Evolutionary conservation across 2,329 filamentous ascomycete species (phyloP).

Genomic region (Pseudogymnoascus sp.): DNA sequence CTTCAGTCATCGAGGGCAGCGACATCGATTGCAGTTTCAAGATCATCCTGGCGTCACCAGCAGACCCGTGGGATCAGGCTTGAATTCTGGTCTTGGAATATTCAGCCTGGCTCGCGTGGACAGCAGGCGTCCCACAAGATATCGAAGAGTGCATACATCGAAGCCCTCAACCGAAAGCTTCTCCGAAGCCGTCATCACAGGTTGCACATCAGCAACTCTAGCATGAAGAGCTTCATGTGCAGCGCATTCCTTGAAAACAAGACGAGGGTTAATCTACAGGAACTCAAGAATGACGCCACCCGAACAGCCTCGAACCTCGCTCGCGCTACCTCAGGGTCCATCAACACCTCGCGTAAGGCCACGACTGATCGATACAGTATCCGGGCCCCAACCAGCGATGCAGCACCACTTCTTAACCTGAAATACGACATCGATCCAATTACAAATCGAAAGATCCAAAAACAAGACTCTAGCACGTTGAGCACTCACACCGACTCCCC

Average conservation of each 20-base stretch:
- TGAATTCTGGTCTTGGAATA: conserved; percentile 37
- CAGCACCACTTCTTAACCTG: conserved; percentile 22
- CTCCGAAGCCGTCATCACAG: conserved; percentile 39
- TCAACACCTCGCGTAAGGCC: not conserved
- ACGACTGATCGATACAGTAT: not conserved
- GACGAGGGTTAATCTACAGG: conserved; percentile 16
- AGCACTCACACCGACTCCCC: not conserved
- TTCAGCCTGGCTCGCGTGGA: conserved; percentile 37
- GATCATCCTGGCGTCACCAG: conserved; percentile 20
- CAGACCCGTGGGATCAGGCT: conserved; percentile 43
- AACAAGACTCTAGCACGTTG: conserved; percentile 20
- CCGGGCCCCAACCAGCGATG: conserved; percentile 15
- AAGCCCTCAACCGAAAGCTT: conserved; percentile 36
- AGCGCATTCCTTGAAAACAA: conserved; percentile 31
- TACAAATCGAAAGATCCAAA: conserved; percentile 44
- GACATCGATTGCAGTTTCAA: conserved; percentile 14
- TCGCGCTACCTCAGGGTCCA: not conserved
- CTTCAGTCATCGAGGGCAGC: conserved; percentile 2
- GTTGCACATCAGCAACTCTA: conserved; percentile 23
- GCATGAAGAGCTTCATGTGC: conserved; percentile 35
- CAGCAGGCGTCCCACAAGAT: conserved; percentile 35
- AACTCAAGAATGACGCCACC: conserved; percentile 5
- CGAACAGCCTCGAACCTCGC: not conserved
- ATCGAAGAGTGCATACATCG: conserved; percentile 38
- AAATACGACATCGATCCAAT: conserved; percentile 49